phyloP scores from a whole-genome alignment of 331 rosid species.

The Prunus yedoensis region DNA sequence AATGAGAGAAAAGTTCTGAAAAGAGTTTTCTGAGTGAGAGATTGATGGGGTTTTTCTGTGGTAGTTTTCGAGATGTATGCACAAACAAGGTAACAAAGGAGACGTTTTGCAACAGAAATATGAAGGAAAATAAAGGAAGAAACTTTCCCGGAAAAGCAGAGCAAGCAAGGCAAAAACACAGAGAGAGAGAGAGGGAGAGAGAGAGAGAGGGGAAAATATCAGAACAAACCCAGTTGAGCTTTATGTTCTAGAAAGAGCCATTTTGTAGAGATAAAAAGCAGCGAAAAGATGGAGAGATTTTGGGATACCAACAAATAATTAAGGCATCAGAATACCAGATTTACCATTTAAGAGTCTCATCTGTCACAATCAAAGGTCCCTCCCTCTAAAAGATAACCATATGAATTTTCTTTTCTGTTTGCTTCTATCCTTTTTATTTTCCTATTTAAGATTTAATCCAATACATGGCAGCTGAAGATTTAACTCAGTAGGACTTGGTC shows the following conservation, averaged over 20 bases:
- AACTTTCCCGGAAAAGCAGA: slow-evolving; percentile 25
- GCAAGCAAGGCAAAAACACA: neutral
- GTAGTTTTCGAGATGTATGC: neutral
- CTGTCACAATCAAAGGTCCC: slow-evolving; percentile 33
- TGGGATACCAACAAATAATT: slow-evolving; percentile 9
- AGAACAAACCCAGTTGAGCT: neutral
- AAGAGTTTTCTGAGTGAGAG: neutral
- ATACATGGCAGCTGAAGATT: too few relatives aligned
- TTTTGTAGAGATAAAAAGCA: slow-evolving; percentile 15
- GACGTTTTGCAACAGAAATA: slow-evolving; percentile 13
- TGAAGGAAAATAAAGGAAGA: neutral
- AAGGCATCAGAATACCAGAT: slow-evolving; percentile 33
- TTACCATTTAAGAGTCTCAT: slow-evolving; percentile 42
- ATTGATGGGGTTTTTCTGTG: slow-evolving; percentile 11
- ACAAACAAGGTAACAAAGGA: neutral
- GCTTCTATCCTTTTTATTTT: neutral
- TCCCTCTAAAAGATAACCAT: slow-evolving; percentile 2
- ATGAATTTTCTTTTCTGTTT: neutral
- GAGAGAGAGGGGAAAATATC: slow-evolving; percentile 9
- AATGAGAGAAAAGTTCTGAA: neutral
- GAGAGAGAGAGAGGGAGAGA: neutral
- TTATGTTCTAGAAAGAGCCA: slow-evolving; percentile 28
- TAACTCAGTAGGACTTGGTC: slow-evolving; percentile 34
- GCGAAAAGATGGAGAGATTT: slow-evolving; percentile 1
- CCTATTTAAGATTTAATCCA: neutral